Base-by-base conservation (phyloP, 2,329 filamentous ascomycete species). In the Cladosporium phlei region DNA sequence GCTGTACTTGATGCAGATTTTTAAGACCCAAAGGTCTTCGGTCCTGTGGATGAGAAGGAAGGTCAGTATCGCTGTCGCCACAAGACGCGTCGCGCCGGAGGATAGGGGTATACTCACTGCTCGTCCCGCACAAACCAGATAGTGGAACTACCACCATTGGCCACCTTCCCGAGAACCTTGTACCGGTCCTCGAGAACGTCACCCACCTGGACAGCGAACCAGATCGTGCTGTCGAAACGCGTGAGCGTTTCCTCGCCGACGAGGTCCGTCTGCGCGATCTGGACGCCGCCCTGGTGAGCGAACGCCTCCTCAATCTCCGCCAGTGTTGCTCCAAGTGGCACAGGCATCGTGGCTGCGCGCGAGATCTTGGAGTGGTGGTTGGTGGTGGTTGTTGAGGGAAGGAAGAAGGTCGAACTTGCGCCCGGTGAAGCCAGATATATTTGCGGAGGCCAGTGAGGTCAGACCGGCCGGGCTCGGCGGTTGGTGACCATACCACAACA, bases 231-330 rank as follows among this genome's bases (percentile, higher is more conserved):
- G 32, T 45, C 32, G 24, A 45, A 45, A n/a, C 32, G 24, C 17
- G 42, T 45, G 20, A 45, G 42, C 9, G 42, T 35, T 29, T 45
- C 42, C 24, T 45, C 42, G 42, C 42, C 42, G 24, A 45, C 24
- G 17, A 45, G 32, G 12, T 25, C 42, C 9, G 30, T 29, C 25
- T 37, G 32, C 24, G 20, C 24, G 25, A 35, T 16, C 10, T 45
- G 32, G 12, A 29, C 12, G 32, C 9, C 32, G 32, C 42, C 42
- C 12, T 34, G 14, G 25, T 45, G 42, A 7, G 42, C 42, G 25
- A 29, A 45, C 11, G 32, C 42, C n/a, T 45, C 42, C 24, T 45
- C 42, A 16, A 45, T 45, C 25, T 45, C 42, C 42, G 42, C 42
- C 42, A 45, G 5, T 21, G 42, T 45, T 14, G 42, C 42, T 27